Percentiles rank a stretch among this genome's conserved stretches.
These are phyloP conservation scores for Trametes punicea DNA, from an alignment of 768 basidiomycete species.

Conservation along the genomic window DNA sequence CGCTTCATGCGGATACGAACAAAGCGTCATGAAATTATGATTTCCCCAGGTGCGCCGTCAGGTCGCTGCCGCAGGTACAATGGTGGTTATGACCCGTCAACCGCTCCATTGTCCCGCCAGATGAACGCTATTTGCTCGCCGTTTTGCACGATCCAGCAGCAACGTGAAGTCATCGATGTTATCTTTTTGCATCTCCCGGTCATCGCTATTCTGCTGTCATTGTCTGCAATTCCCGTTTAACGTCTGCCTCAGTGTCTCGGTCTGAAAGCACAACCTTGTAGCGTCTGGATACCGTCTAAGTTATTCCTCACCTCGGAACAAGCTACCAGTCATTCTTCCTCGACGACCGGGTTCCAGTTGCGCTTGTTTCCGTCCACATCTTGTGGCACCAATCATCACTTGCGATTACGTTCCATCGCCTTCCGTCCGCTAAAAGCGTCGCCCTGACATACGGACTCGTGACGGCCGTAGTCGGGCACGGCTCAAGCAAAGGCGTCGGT, in stretches of 20 bases:
- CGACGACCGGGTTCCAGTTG: background rate
- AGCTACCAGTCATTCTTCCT: background rate
- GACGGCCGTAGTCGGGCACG: background rate
- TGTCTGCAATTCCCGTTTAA: background rate
- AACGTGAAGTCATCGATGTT: constrained; percentile 31
- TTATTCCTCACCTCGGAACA: background rate
- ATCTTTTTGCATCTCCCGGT: background rate
- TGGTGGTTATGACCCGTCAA: background rate
- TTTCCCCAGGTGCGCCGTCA: constrained; percentile 73
- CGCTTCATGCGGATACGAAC: constrained; percentile 90
- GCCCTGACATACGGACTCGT: background rate
- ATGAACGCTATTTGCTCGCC: constrained; percentile 76
- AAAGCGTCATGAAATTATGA: constrained; percentile 89
- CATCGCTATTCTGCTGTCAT: background rate
- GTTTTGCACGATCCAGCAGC: constrained; percentile 73
- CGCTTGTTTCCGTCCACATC: background rate
- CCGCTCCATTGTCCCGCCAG: constrained; percentile 36
- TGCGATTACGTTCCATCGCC: background rate
- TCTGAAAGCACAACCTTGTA: constrained; percentile 7
- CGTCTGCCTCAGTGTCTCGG: constrained; percentile 11
- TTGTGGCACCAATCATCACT: background rate
- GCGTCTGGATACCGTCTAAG: constrained; percentile 17
- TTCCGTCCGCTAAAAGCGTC: background rate
- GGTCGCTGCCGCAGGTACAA: constrained; percentile 7
- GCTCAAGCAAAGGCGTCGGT: background rate